Evolutionary conservation across 345 rosid species (phyloP).

Genomic region (Schrenkiella parvula): DNA sequence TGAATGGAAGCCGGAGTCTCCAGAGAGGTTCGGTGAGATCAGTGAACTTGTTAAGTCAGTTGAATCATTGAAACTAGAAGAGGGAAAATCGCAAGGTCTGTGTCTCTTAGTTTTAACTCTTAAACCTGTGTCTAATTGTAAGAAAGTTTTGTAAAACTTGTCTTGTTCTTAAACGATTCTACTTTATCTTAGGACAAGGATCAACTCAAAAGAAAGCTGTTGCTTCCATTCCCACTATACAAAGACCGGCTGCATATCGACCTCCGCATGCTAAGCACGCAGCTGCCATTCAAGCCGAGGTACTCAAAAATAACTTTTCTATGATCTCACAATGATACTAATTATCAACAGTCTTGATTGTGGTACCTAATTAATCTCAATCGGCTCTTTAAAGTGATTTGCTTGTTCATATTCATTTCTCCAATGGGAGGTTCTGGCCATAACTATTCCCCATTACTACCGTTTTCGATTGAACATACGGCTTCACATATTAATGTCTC

Average conservation of each 20-base stretch:
- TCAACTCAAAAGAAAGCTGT: slow-evolving; percentile 47
- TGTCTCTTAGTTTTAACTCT: not conserved
- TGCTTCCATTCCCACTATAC: slow-evolving; percentile 38
- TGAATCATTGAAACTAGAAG: slow-evolving; percentile 59
- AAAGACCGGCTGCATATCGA: slow-evolving; percentile 87
- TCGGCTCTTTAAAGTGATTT: not conserved
- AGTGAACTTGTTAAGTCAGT: slow-evolving; percentile 59
- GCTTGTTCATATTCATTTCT: not conserved
- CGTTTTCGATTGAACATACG: not conserved
- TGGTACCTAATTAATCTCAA: not conserved
- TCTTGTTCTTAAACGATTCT: slow-evolving; percentile 3
- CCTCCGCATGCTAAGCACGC: slow-evolving; percentile 91
- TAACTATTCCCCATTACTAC: not conserved
- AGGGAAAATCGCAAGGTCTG: slow-evolving; percentile 60
- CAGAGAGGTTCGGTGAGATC: slow-evolving; percentile 69
- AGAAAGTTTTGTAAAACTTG: not conserved
- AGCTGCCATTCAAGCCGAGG: slow-evolving; percentile 85
- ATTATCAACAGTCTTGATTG: not conserved
- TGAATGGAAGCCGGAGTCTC: slow-evolving; percentile 88
- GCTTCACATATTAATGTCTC: slow-evolving; percentile 13
- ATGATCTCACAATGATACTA: not conserved
- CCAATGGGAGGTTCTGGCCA: not conserved
- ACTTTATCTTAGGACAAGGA: slow-evolving; percentile 50
- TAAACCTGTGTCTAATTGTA: not conserved
- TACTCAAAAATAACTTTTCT: slow-evolving; percentile 25